A percentile compares a stretch with the other conserved stretches of the same genome.
These are phyloP conservation scores for Calocybe indica DNA, from an alignment of 768 basidiomycete genomes.

Conservation along the genomic window DNA sequence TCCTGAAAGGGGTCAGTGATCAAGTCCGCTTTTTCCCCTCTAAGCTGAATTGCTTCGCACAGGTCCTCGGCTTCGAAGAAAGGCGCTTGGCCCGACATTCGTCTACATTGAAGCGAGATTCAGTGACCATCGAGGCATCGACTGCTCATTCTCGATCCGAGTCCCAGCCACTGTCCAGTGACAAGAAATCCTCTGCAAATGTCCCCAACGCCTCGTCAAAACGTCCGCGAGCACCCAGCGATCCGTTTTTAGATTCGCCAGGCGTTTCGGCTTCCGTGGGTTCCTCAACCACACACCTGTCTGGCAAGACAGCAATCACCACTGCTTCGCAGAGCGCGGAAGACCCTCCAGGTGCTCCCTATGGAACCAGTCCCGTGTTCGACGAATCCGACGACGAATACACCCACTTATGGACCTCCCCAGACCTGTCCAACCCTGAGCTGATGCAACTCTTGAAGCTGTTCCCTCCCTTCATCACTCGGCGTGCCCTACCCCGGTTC, in stretches of 20 bases:
- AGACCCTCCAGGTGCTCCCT: conserved; percentile 34
- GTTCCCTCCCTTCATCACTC: conserved; percentile 75
- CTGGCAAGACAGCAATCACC: conserved; percentile 25
- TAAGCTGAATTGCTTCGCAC: conserved; percentile 7
- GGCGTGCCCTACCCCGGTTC: conserved; percentile 70
- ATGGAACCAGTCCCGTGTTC: conserved; percentile 23
- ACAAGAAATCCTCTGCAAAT: conserved; percentile 33
- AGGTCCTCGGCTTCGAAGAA: conserved; percentile 72
- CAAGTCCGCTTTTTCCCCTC: conserved; percentile 10
- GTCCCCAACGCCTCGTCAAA: conserved; percentile 45
- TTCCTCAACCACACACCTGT: conserved; percentile 47
- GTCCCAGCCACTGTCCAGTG: conserved; percentile 46
- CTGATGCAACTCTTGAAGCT: conserved; percentile 57
- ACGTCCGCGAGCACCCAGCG: conserved; percentile 69
- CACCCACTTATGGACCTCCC: conserved; percentile 76
- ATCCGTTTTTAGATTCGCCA: conserved; percentile 76
- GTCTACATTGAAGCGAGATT: conserved; percentile 21
- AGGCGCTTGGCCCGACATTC: conserved; percentile 32
- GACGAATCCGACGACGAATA: conserved; percentile 37
- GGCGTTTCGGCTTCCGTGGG: conserved; percentile 48
- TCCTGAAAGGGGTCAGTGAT: conserved; percentile 82
- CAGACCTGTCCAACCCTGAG: conserved; percentile 76
- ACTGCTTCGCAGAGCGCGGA: conserved; percentile 26
- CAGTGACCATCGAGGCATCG: conserved; percentile 19
- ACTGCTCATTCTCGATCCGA: conserved; percentile 47